Percentiles rank a stretch among this genome's conserved stretches.
phyloP scores from a whole-genome alignment of 352 stramenopile species.

The Pseudoperonospora humuli region DNA sequence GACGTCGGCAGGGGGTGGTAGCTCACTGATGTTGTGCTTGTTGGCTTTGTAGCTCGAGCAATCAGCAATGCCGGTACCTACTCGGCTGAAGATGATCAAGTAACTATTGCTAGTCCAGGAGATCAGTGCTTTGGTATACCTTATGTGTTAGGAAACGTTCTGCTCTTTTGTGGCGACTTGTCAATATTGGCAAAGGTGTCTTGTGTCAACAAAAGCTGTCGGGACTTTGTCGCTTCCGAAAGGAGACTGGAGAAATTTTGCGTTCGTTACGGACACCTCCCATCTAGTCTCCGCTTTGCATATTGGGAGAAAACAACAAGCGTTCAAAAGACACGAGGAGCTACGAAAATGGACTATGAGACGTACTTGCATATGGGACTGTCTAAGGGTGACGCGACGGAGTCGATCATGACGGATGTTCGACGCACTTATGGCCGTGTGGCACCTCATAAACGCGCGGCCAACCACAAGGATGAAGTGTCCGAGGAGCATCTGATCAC shows the following conservation, averaged over 20 bases:
- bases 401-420: constrained; percentile 81
- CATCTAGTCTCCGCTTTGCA: constrained; percentile 41
- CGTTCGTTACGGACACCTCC: constrained; percentile 66
- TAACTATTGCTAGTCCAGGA: background rate
- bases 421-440: constrained; percentile 77
- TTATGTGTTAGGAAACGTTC: constrained; percentile 66
- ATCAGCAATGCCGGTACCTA: constrained; percentile 23
- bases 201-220: constrained; percentile 47
- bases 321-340: constrained; percentile 30
- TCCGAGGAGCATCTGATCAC: constrained; percentile 65
- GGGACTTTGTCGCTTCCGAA: constrained; percentile 58
- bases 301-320: constrained; percentile 67
- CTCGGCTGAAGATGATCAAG: constrained; percentile 15
- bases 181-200: constrained; percentile 36
- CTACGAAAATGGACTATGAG: constrained; percentile 70
- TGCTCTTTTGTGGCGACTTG: constrained; percentile 61
- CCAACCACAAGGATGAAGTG: constrained; percentile 46
- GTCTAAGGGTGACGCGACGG: constrained; percentile 76
- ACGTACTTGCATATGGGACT: constrained; percentile 81
- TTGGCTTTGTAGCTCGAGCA: constrained; percentile 13
- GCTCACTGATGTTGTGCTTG: background rate
- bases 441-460: constrained; percentile 60
- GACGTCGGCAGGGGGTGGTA: background rate
- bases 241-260: constrained; percentile 71
- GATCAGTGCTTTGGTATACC: constrained; percentile 48